Evolutionary conservation across 768 basidiomycete species (phyloP).

Genomic region (Tulasnella sp.): DNA sequence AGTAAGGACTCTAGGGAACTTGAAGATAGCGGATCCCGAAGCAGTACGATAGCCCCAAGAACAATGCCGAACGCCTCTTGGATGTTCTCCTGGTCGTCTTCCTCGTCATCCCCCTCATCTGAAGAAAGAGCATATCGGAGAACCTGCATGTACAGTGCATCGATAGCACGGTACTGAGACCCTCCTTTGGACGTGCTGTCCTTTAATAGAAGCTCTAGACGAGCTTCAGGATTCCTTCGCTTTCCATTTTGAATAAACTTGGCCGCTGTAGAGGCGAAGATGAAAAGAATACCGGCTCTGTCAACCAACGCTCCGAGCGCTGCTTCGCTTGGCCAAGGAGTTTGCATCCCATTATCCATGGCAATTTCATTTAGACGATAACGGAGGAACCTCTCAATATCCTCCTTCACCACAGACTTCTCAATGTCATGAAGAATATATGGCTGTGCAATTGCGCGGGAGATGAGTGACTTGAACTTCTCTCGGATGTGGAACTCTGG

Average conservation of each 20-base stretch:
- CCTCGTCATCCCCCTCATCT: neutral
- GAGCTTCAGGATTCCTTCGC: neutral
- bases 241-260: neutral
- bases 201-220: neutral
- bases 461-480: neutral
- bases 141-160: neutral
- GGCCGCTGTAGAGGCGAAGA: neutral
- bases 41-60: conserved; percentile 1
- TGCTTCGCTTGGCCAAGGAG: neutral
- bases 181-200: no score
- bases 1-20: neutral
- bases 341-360: neutral
- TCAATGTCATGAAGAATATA: conserved; percentile 24
- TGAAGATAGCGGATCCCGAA: conserved; percentile 2
- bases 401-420: neutral
- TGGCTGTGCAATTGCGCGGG: neutral
- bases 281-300: neutral
- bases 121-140: neutral
- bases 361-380: neutral
- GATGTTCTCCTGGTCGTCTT: neutral
- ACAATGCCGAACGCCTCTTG: neutral
- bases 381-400: conserved; percentile 21
- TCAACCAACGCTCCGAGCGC: neutral
- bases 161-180: neutral
- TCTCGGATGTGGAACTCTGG: conserved; percentile 33